These are phyloP conservation scores for Daedaleopsis nitida DNA, from an alignment of 768 basidiomycete species.

Conservation along the genomic window DNA sequence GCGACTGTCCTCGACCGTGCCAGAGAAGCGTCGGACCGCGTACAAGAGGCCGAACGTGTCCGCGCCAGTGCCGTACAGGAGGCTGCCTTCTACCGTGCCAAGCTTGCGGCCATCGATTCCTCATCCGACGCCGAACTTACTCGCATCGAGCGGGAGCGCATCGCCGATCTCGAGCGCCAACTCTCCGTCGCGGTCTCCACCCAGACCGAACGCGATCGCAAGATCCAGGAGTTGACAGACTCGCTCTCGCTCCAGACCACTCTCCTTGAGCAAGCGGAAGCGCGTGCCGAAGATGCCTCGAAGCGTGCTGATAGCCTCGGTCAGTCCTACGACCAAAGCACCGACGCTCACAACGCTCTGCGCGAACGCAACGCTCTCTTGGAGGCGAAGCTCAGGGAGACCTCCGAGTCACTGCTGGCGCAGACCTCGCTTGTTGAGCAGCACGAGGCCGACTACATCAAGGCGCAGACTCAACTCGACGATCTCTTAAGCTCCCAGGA, in stretches of 20 bases:
- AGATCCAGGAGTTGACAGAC: conserved; percentile 70
- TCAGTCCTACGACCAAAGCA: conserved; percentile 61
- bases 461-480: conserved; percentile 65
- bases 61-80: conserved; percentile 85
- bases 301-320: conserved; percentile 79
- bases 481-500: conserved; percentile 72
- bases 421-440: conserved; percentile 78
- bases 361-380: conserved; percentile 60
- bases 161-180: conserved; percentile 72
- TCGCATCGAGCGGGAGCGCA: conserved; percentile 78
- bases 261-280: conserved; percentile 77
- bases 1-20: conserved; percentile 77
- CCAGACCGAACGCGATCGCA: conserved; percentile 66
- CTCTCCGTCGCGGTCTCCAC: conserved; percentile 63
- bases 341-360: conserved; percentile 69
- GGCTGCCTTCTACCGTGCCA: conserved; percentile 94
- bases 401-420: conserved; percentile 69
- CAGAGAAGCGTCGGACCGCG: conserved; percentile 69
- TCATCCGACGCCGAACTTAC: conserved; percentile 61
- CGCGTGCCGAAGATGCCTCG: conserved; percentile 70
- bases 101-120: conserved; percentile 84
- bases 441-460: conserved; percentile 74
- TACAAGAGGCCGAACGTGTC: conserved; percentile 78
- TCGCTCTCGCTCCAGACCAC: conserved; percentile 77
- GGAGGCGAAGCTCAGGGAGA: conserved; percentile 72